Percentiles rank a stretch among this genome's conserved stretches.
Evolutionary conservation across 495 filamentous ascomycete species (phyloP).

Genomic region (Hypoxylon subgilvum): DNA sequence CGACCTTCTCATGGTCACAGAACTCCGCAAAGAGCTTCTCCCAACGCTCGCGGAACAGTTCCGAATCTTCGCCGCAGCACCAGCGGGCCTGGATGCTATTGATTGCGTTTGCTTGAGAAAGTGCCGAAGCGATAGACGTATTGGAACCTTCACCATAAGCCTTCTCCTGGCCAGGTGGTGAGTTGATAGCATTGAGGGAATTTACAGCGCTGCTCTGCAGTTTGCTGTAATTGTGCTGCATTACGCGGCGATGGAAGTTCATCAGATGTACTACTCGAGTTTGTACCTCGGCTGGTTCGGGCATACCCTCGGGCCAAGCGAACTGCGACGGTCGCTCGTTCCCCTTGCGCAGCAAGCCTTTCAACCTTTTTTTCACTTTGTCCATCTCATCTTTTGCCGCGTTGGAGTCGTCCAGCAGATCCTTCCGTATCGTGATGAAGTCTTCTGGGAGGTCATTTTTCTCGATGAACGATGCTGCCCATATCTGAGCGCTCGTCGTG

Average conservation of each 20-base stretch:
- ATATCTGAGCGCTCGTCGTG: slow-evolving; percentile 95
- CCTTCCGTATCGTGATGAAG: slow-evolving; percentile 86
- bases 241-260: slow-evolving; percentile 93
- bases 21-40: slow-evolving; percentile 98
- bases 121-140: slow-evolving; percentile 48
- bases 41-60: slow-evolving; percentile 95
- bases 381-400: slow-evolving; percentile 99
- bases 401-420: slow-evolving; percentile 95
- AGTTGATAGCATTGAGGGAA: slow-evolving; percentile 62
- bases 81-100: slow-evolving; percentile 82
- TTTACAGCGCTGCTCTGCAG: slow-evolving; percentile 68
- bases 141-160: slow-evolving; percentile 45
- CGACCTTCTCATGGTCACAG: slow-evolving; percentile 94
- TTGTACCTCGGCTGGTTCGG: slow-evolving; percentile 89
- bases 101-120: slow-evolving; percentile 64
- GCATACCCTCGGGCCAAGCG: slow-evolving; percentile 94
- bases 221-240: slow-evolving; percentile 88
- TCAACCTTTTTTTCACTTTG: slow-evolving; percentile 98
- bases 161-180: slow-evolving; percentile 50
- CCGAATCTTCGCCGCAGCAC: slow-evolving; percentile 95
- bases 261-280: slow-evolving; percentile 92
- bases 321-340: slow-evolving; percentile 90
- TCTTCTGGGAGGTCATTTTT: slow-evolving; percentile 83
- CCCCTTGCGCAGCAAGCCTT: slow-evolving; percentile 84
- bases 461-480: slow-evolving; percentile 86